These are phyloP conservation scores for Alternaria brassicae DNA, from an alignment of 2,329 filamentous ascomycete genomes.

Conservation along the genomic window DNA sequence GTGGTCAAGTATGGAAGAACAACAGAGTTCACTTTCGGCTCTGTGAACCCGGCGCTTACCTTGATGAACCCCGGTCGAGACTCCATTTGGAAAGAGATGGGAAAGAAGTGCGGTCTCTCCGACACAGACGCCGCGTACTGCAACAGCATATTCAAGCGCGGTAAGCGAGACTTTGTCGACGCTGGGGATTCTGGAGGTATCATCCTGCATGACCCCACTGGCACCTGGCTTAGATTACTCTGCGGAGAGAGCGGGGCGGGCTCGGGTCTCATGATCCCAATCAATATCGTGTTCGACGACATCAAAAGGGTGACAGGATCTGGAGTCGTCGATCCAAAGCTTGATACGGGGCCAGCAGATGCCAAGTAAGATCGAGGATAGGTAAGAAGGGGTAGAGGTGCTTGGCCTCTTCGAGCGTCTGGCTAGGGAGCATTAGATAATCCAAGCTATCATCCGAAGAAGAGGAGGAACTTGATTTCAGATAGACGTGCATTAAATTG, in stretches of 20 bases:
- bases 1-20: constrained; percentile 1
- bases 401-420: no score
- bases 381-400: no score
- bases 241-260: neutral
- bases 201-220: neutral
- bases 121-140: no score
- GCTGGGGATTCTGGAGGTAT: neutral
- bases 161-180: neutral
- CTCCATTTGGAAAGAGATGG: neutral
- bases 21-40: neutral
- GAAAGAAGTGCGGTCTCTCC: neutral
- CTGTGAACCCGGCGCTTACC: neutral
- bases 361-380: no score
- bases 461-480: no score
- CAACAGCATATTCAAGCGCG: neutral
- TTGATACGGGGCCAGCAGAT: no score
- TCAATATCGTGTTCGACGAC: neutral
- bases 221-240: neutral
- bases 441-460: no score
- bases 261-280: neutral
- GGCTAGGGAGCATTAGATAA: no score
- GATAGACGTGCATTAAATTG: no score
- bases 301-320: neutral
- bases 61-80: neutral
- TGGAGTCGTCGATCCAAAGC: neutral